phyloP scores from a whole-genome alignment of 257 asterid species.

The Capsicum pubescens region DNA sequence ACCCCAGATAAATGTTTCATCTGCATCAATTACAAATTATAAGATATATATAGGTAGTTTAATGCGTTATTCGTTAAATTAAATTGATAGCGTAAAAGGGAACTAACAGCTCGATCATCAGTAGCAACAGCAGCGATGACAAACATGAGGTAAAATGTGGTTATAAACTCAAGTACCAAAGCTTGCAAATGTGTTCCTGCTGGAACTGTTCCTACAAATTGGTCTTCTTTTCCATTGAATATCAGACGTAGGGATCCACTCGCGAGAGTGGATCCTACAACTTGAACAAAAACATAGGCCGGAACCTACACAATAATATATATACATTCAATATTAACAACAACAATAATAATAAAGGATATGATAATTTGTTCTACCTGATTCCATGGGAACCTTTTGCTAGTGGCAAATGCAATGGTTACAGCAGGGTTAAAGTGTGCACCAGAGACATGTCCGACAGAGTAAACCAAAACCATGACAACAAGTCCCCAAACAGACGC shows the following conservation, averaged over 20 bases:
- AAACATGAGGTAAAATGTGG: constrained; percentile 45
- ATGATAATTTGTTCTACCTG: constrained; percentile 13
- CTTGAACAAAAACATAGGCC: constrained; percentile 37
- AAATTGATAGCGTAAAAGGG: background rate
- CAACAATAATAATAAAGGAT: background rate
- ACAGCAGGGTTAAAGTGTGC: constrained; percentile 26
- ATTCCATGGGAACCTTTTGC: constrained; percentile 34
- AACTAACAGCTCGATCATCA: constrained; percentile 36
- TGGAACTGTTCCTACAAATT: constrained; percentile 44
- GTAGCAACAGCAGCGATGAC: constrained; percentile 41
- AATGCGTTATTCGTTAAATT: background rate
- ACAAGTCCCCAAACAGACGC: constrained; percentile 47
- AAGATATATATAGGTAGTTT: background rate
- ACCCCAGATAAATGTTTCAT: constrained; percentile 34
- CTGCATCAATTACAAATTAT: constrained; percentile 28
- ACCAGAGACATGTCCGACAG: constrained; percentile 14
- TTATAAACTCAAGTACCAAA: constrained; percentile 38
- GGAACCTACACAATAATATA: constrained; percentile 17
- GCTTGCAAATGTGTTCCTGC: constrained; percentile 40
- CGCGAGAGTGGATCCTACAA: constrained; percentile 43
- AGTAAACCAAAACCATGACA: constrained; percentile 45
- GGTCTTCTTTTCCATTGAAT: constrained; percentile 34
- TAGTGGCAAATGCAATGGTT: constrained; percentile 29
- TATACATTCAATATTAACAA: background rate
- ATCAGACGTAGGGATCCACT: constrained; percentile 37